Percentiles rank a stretch among this genome's conserved stretches.
phyloP scores from a whole-genome alignment of 768 basidiomycete genomes.

The Tricholoma furcatifolium region DNA sequence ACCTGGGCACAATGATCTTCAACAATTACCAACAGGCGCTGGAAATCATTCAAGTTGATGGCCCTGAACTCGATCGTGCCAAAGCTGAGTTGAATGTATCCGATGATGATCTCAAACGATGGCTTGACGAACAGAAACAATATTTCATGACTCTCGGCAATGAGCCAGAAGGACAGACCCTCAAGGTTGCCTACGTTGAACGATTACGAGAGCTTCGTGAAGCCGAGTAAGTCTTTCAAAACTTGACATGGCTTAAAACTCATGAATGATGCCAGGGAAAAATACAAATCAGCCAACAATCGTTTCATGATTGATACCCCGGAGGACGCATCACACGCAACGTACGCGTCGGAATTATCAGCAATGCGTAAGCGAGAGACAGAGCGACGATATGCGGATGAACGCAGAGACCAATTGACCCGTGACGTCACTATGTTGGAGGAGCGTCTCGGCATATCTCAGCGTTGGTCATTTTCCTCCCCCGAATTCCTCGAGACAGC shows the following conservation, averaged over 20 bases:
- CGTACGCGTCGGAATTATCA: background rate
- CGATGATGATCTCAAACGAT: background rate
- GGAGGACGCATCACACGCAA: background rate
- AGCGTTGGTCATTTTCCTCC: constrained; percentile 11
- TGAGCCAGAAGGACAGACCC: background rate
- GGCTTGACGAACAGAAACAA: background rate
- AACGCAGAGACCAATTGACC: background rate
- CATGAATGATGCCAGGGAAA: background rate
- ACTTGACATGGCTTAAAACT: background rate
- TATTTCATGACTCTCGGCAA: background rate
- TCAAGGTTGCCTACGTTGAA: background rate
- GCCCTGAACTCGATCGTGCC: background rate
- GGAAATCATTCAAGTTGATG: background rate
- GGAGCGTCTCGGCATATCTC: background rate
- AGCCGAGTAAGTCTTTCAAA: background rate
- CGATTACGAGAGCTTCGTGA: background rate
- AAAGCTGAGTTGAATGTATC: background rate
- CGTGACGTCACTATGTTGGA: background rate
- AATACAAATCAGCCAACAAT: background rate
- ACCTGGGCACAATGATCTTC: constrained; percentile 16
- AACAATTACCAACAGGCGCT: background rate
- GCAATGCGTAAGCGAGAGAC: background rate
- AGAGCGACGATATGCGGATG: background rate
- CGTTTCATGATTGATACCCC: background rate
- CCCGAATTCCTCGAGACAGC: constrained; percentile 14